Percentiles rank a stretch among this genome's conserved stretches.
phyloP scores from a whole-genome alignment of 495 filamentous ascomycete species.

The Aspergillus funiculosus region DNA sequence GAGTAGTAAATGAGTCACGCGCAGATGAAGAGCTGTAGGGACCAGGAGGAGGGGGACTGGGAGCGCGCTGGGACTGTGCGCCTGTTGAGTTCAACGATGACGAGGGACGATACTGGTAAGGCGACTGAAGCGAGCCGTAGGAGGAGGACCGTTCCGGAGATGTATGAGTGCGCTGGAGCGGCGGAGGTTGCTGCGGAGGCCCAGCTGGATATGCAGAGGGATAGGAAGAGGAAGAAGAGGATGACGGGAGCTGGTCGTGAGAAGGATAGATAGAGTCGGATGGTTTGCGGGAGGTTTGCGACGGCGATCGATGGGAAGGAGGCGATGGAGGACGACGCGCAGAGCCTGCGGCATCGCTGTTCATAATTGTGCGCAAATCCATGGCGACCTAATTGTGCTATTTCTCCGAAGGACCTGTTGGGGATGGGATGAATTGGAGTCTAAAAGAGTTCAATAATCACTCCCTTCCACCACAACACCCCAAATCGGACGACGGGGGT shows the following conservation, averaged over 20 bases:
- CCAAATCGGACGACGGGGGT: slow-evolving; percentile 1
- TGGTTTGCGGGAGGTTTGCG: slow-evolving; percentile 21
- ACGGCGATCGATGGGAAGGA: slow-evolving; percentile 16
- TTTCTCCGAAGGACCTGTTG: not conserved
- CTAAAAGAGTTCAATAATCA: not conserved
- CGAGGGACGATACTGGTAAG: slow-evolving; percentile 40
- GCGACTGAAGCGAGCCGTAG: slow-evolving; percentile 39
- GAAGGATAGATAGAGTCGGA: slow-evolving; percentile 27
- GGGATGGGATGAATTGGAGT: not conserved
- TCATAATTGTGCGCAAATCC: slow-evolving; percentile 53
- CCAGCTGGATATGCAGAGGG: slow-evolving; percentile 29
- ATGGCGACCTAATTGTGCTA: slow-evolving; percentile 29
- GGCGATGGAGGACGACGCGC: slow-evolving; percentile 25
- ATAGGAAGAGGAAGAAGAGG: slow-evolving; percentile 23
- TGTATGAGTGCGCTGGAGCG: slow-evolving; percentile 36
- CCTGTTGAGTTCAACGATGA: slow-evolving; percentile 31
- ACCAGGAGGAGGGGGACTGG: slow-evolving; percentile 37
- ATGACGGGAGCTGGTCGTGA: slow-evolving; percentile 25
- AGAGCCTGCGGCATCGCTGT: slow-evolving; percentile 40
- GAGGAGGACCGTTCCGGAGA: slow-evolving; percentile 40
- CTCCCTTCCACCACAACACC: slow-evolving; percentile 15
- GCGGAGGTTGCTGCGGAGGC: slow-evolving; percentile 41
- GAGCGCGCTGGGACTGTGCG: slow-evolving; percentile 29
- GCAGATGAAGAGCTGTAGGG: slow-evolving; percentile 30
- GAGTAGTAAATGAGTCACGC: slow-evolving; percentile 35